phyloP scores from a whole-genome alignment of 441 rosid species.

The Adansonia madagascariensis region DNA sequence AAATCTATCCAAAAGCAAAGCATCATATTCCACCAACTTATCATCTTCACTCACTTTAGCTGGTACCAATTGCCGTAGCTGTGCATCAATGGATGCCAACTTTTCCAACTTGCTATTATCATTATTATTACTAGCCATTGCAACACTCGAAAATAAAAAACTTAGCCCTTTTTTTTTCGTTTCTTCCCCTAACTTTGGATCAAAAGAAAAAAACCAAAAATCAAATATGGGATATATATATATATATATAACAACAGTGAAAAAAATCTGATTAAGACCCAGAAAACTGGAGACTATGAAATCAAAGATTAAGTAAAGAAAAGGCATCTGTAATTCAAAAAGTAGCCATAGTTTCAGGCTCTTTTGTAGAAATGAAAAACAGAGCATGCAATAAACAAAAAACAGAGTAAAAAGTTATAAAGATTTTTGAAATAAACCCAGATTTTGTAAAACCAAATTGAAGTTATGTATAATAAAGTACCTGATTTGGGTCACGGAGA shows the following conservation, averaged over 20 bases:
- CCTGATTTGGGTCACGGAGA: conserved; percentile 5
- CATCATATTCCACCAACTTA: conserved; percentile 93
- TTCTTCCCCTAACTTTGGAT: conserved; percentile 27
- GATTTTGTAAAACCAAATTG: conserved; percentile 13
- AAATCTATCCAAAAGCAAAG: conserved; percentile 85
- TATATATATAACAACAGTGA: no score
- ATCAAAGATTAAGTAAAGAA: conserved; percentile 23
- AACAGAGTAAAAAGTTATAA: not conserved
- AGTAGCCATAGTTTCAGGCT: not conserved
- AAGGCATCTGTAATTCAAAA: conserved; percentile 1
- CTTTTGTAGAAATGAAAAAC: not conserved
- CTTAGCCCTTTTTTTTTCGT: not conserved
- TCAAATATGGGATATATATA: not conserved
- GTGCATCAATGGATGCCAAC: conserved; percentile 94
- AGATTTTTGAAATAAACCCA: conserved; percentile 24
- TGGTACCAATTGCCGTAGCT: conserved; percentile 85
- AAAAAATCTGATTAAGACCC: conserved; percentile 32
- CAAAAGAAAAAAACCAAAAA: not conserved
- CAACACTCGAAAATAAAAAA: conserved; percentile 25
- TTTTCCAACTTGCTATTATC: conserved; percentile 67
- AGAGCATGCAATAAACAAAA: not conserved
- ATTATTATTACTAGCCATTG: conserved; percentile 45
- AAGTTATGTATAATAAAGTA: not conserved
- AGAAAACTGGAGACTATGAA: conserved; percentile 23
- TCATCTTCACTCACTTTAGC: conserved; percentile 92